These are phyloP conservation scores for Debaryomyces nepalensis DNA, from an alignment of 1,139 yeast species.

Conservation along the genomic window DNA sequence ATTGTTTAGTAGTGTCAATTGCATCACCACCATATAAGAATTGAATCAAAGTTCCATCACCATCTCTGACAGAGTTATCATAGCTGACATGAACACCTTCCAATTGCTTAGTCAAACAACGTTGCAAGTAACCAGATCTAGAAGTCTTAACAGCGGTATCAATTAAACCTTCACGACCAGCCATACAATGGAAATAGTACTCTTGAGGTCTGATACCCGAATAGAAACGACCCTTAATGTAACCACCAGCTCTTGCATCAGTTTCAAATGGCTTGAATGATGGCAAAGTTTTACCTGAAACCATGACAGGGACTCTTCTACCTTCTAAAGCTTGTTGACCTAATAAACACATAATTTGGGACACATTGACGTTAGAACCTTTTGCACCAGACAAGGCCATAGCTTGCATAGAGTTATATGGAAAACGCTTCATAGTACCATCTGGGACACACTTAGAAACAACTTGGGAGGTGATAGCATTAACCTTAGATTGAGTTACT, in stretches of 20 bases:
- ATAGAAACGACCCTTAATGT: constrained; percentile 94
- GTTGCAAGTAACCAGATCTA: constrained; percentile 96
- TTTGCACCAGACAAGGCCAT: constrained; percentile 99
- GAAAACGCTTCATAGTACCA: constrained; percentile 95
- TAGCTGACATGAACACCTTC: constrained; percentile 96
- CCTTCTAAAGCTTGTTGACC: constrained; percentile 99
- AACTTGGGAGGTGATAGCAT: constrained; percentile 88
- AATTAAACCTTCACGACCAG: constrained; percentile 99
- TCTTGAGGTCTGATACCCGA: constrained; percentile 99
- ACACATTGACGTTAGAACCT: constrained; percentile 97
- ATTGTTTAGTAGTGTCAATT: constrained; percentile 90
- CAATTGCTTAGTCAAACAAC: constrained; percentile 96
- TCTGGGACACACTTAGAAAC: constrained; percentile 94
- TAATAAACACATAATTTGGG: constrained; percentile 98
- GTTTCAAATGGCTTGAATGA: constrained; percentile 97
- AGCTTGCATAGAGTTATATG: constrained; percentile 96
- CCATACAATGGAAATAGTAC: constrained; percentile 99
- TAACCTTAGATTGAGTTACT: constrained; percentile 91
- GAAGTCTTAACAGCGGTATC: constrained; percentile 99
- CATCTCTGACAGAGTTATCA: constrained; percentile 95
- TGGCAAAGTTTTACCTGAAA: constrained; percentile 95
- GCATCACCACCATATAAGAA: constrained; percentile 98
- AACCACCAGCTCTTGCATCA: constrained; percentile 98
- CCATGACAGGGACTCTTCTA: constrained; percentile 99
- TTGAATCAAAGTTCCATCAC: constrained; percentile 92